Evolutionary conservation across 2,329 filamentous ascomycete species (phyloP).

Genomic region (Helminthosporium solani): DNA sequence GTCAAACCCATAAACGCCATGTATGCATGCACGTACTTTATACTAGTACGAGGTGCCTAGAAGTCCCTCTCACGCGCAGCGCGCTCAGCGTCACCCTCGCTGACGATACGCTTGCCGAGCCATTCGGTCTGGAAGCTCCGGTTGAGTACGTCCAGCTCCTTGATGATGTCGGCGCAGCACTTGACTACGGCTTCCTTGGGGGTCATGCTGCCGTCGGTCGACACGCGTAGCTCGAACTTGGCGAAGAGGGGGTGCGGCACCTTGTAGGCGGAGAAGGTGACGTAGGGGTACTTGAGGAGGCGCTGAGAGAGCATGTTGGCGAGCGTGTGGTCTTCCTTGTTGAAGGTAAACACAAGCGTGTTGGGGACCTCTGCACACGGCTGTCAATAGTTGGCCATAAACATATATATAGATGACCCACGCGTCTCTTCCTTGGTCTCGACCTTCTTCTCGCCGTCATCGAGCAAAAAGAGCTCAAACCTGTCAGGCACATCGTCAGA

Average conservation of each 20-base stretch:
- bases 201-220: conserved; percentile 84
- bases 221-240: conserved; percentile 72
- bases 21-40: background rate
- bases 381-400: background rate
- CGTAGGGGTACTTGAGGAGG: conserved; percentile 78
- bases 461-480: conserved; percentile 90
- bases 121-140: conserved; percentile 86
- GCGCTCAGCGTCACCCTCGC: conserved; percentile 38
- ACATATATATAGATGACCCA: conserved; percentile 51
- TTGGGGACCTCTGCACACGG: conserved; percentile 74
- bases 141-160: conserved; percentile 75
- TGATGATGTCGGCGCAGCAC: conserved; percentile 78
- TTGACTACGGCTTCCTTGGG: conserved; percentile 86
- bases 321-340: conserved; percentile 95
- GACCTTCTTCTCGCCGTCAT: conserved; percentile 89
- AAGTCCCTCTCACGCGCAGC: conserved; percentile 32
- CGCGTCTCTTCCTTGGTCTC: conserved; percentile 85
- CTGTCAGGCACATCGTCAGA: conserved; percentile 51
- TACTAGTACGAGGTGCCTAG: conserved; percentile 6
- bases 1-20: background rate
- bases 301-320: conserved; percentile 86
- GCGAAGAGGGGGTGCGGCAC: conserved; percentile 50
- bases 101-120: conserved; percentile 40
- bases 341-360: conserved; percentile 90
- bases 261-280: conserved; percentile 92